Conservation (phyloP, 2,329 filamentous ascomycete species). For the Talaromyces sp. region DNA sequence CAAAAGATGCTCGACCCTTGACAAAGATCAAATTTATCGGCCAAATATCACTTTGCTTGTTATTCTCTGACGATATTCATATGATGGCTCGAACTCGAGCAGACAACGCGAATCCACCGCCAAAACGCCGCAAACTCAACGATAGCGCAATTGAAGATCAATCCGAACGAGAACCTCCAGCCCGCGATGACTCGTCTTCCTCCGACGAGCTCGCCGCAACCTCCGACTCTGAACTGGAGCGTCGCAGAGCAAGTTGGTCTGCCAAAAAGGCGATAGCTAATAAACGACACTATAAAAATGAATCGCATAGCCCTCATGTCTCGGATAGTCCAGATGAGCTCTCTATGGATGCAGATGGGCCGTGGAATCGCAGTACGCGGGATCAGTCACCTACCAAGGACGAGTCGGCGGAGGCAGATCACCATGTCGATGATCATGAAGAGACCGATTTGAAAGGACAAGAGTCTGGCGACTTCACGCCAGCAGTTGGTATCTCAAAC, state of each 20-base stretch:
- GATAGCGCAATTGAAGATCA: conserved; percentile 19
- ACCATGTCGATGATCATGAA: conserved; percentile 20
- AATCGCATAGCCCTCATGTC: conserved; percentile 28
- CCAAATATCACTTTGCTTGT: not conserved
- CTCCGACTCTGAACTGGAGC: conserved; percentile 35
- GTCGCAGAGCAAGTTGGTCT: conserved; percentile 34
- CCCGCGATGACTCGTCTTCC: conserved; percentile 29
- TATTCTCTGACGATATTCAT: not conserved
- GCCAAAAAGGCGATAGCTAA: conserved; percentile 31
- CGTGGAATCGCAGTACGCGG: conserved; percentile 28
- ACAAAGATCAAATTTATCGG: not conserved
- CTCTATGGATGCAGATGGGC: conserved; percentile 36
- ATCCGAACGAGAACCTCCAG: conserved; percentile 22
- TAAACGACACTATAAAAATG: conserved; percentile 26
- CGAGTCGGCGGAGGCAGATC: conserved; percentile 11
- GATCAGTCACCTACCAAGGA: conserved; percentile 17
- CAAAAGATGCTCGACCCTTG: conserved; percentile 5
- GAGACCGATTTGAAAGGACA: conserved; percentile 18
- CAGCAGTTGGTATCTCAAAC: conserved; percentile 19
- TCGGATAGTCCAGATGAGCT: conserved; percentile 47
- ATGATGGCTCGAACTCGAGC: conserved; percentile 12
- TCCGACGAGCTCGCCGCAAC: conserved; percentile 39
- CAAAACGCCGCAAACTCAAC: conserved; percentile 34
- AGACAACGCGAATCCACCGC: conserved; percentile 26
- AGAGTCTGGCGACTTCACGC: conserved; percentile 17